Evolutionary conservation across 2,329 filamentous ascomycete genomes (phyloP).

Genomic region (Aspergillus clavatus): DNA sequence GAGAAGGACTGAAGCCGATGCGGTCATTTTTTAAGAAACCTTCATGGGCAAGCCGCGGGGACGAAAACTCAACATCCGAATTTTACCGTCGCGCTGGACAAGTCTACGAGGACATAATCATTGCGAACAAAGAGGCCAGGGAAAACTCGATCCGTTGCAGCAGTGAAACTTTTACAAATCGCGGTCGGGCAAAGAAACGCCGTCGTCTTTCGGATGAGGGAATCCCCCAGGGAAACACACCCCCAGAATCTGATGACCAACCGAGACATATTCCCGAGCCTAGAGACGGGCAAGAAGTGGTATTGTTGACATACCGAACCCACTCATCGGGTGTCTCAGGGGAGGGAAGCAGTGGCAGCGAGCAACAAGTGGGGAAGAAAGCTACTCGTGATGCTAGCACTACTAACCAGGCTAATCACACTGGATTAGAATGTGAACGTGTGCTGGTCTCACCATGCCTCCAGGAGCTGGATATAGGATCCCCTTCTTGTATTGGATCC

Average conservation of each 20-base stretch:
- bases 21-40: conserved; percentile 54
- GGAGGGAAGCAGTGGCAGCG: not conserved
- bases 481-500: too few relatives aligned
- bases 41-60: conserved; percentile 43
- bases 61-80: conserved; percentile 33
- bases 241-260: not conserved
- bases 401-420: too few relatives aligned
- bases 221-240: not conserved
- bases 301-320: not conserved
- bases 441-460: too few relatives aligned
- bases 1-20: conserved; percentile 17
- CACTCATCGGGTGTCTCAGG: not conserved
- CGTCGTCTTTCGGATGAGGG: conserved; percentile 20
- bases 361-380: not conserved
- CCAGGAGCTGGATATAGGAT: too few relatives aligned
- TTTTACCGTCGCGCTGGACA: conserved; percentile 49
- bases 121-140: conserved; percentile 36
- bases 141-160: conserved; percentile 17
- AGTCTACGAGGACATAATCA: conserved; percentile 44
- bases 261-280: not conserved
- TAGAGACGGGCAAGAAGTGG: not conserved
- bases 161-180: conserved; percentile 4
- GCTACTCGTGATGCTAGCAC: too few relatives aligned
- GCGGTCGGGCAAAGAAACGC: conserved; percentile 19
- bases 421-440: too few relatives aligned